Percentiles rank a stretch among this genome's conserved stretches.
Evolutionary conservation across 2,329 filamentous ascomycete genomes (phyloP).

Genomic region (Magnaporthiopsis incrustans): DNA sequence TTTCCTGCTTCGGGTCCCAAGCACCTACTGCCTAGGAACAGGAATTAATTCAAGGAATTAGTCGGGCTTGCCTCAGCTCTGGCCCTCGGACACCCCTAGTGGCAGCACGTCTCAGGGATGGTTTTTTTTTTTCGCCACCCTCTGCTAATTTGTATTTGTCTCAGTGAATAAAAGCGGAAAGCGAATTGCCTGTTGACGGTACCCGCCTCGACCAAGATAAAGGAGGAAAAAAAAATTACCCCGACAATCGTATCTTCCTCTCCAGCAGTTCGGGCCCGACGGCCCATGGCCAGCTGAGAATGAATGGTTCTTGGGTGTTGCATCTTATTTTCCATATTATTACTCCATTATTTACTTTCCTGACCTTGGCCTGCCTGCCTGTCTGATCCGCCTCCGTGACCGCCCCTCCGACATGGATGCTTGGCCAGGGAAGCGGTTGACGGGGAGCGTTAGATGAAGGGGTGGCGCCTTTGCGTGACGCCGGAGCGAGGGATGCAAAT

Average conservation of each 20-base stretch:
- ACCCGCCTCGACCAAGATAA: no score
- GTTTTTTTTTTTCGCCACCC: neutral
- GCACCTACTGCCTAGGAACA: neutral
- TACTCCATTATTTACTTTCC: constrained; percentile 4
- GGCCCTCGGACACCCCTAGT: neutral
- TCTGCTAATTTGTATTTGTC: no score
- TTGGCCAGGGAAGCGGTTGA: neutral
- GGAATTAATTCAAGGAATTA: neutral
- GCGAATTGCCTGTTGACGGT: no score
- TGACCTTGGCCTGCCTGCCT: constrained; percentile 3
- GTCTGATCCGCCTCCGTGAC: neutral
- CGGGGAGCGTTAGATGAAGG: neutral
- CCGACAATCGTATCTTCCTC: neutral
- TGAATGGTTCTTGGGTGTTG: neutral
- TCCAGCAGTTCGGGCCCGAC: neutral
- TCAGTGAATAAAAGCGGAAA: no score
- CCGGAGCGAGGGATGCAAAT: neutral
- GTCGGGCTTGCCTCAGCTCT: neutral
- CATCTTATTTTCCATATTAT: neutral
- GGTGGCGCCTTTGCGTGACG: neutral
- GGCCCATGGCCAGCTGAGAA: neutral
- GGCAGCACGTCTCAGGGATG: neutral
- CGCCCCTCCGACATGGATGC: neutral
- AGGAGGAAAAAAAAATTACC: neutral
- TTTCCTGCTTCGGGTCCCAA: neutral